Base-by-base conservation (phyloP, 2,329 filamentous ascomycete species). In the Microcyclospora tardicrescens region DNA sequence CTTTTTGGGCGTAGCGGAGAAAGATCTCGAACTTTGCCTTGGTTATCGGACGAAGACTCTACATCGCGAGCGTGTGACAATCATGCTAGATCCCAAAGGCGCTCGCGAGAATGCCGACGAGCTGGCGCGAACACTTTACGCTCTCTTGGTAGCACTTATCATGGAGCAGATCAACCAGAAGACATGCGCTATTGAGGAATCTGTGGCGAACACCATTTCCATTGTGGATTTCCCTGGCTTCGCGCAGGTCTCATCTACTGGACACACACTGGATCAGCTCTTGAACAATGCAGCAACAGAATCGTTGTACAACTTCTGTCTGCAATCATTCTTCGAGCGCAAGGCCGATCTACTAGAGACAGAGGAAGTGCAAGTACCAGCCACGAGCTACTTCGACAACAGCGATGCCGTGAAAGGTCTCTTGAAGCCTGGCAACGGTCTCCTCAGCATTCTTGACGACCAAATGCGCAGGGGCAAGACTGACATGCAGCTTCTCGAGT, bases 1-100 rank as follows among this genome's bases (percentile, higher is more conserved):
- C n/a, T 98, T 98, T 68, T 68, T 98, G 2, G 91, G 91, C 34
- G 81, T 98, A 6, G 75, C 78, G 52, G 74, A 81, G 9, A 70
- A 76, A 35, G 84, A 93, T 43, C 70, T 98, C 5, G 87, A 98
- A 63, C 79, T 75, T 30, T 93, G 85, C 24, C 69, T 98, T 41
- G 85, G 87, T 2, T 94, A 95, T 69, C 93, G 93, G 66, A 96
- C 86, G 14, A 95, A 93, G 69, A 95, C 91, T 50, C 80, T 98
- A 40, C 84, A 93, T 56, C 82, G 86, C 46, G 91, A 98, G 67
- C 81, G 91, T 39, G 91, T 98, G n/a, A 98, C 91, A 0, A 84
- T 98, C 48, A 93, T 98, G 87, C 73, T 98, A 28, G 91, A 98
- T 56, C 84, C 89, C 6, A 79, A 77, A 41, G 91, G 91, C 30